Base-by-base conservation (phyloP, 129 eudicot genomes). In the Cynara cardunculus region DNA sequence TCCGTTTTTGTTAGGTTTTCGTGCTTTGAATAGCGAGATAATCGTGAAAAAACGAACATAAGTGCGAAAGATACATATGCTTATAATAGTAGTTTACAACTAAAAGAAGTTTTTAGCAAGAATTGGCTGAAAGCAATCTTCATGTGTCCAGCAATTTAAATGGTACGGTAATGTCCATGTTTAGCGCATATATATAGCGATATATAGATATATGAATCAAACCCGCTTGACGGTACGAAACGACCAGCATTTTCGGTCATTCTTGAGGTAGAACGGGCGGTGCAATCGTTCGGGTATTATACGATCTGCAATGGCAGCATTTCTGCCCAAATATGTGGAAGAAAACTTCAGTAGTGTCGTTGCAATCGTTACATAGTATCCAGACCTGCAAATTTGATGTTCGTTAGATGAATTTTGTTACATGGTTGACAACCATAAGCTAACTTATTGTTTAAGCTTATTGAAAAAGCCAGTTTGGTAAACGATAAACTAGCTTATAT, bases 351-450 rank as follows among this genome's bases (percentile, higher is more conserved):
- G 97, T 96, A 0, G 99, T 93, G 78, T 93, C 99, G 31, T 93
- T 93, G 92, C 99, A 96, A 88, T 96, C 99, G 14, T 96, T 96
- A 28, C 99, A 96, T 24, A 96, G 77, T 61, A 96, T 89, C 99
- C 99, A 96, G 4, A 92, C 93, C 99, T 95, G 97, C 74, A 79
- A 76, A 64, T 49, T 0, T 2, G 3, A 28, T 14, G 31, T 28
- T 6, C 13, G n/a, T 75, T 62, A 75, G 68, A 22, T 4, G 26
- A 75, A 0, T 2, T 61, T 10, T 4, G 10, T 9, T 25, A 9
- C 62, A 49, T 16, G 61, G 2, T 13, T 3, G 8, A 49, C 16
- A 18, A 2, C 19, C 62, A 49, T 49, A 49, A 13, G 21, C 61
- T 13, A 13, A 49, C 61, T 49, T 14, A 49, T 49, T 49, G 14